These are phyloP conservation scores for Colletotrichum liaoningense DNA, from an alignment of 2,329 filamentous ascomycete genomes.

Conservation along the genomic window DNA sequence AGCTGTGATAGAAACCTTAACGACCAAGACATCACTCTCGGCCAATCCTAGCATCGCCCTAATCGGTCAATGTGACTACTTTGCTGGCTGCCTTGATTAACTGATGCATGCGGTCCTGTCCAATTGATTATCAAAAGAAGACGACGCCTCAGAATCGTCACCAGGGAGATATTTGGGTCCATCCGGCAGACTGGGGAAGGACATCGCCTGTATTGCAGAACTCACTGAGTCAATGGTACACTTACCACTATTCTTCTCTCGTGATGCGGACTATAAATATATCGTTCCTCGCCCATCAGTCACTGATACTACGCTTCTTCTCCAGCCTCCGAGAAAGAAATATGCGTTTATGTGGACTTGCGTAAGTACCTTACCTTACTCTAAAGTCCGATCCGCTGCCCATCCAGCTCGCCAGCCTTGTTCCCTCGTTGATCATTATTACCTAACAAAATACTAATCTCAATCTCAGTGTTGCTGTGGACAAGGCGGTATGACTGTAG, in stretches of 20 bases:
- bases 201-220: no score
- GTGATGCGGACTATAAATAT: no score
- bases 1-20: no score
- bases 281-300: not conserved
- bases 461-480: conserved; percentile 9
- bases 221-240: no score
- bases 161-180: no score
- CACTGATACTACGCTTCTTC: not conserved
- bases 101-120: not conserved
- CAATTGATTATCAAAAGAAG: not conserved
- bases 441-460: not conserved
- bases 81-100: not conserved
- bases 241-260: no score
- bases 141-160: not conserved
- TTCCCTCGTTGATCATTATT: no score
- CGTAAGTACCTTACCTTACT: not conserved
- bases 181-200: not conserved
- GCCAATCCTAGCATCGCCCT: not conserved
- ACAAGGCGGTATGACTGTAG: not conserved
- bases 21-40: no score
- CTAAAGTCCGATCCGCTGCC: no score
- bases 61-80: not conserved
- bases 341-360: not conserved
- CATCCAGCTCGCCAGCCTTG: no score
- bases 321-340: not conserved